These are phyloP conservation scores for Linanthus parryae DNA, from an alignment of 148 eudicot genomes.

Conservation along the genomic window DNA sequence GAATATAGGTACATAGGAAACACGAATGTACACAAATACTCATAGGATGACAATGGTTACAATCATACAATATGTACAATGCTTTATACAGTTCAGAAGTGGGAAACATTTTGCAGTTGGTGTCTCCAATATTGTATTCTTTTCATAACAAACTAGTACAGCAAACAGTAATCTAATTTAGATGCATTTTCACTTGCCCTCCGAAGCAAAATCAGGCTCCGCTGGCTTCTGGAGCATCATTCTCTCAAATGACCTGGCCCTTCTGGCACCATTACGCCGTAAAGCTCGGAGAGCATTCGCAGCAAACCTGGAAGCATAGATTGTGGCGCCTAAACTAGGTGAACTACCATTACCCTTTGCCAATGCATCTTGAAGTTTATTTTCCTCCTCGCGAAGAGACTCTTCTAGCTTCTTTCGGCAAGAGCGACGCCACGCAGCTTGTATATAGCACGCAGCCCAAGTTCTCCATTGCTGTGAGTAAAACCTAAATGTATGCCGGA, in stretches of 20 bases:
- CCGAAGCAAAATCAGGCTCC: conserved; percentile 78
- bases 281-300: conserved; percentile 57
- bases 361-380: conserved; percentile 62
- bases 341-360: conserved; percentile 47
- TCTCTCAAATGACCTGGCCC: conserved; percentile 52
- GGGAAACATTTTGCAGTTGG: no score
- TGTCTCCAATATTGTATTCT: no score
- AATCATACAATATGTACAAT: no score
- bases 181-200: conserved; percentile 30
- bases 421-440: background rate
- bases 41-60: no score
- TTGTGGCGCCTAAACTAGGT: conserved; percentile 71
- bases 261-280: conserved; percentile 33
- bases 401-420: conserved; percentile 27
- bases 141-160: no score
- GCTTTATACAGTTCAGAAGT: no score
- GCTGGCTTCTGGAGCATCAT: conserved; percentile 81
- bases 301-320: conserved; percentile 82
- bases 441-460: conserved; percentile 4
- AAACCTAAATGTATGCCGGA: conserved; percentile 60
- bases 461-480: conserved; percentile 30
- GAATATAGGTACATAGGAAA: no score
- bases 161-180: no score
- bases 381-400: conserved; percentile 58
- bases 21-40: no score